phyloP scores from a whole-genome alignment of 2,329 filamentous ascomycete species.

The Bimuria novae-zelandiae region DNA sequence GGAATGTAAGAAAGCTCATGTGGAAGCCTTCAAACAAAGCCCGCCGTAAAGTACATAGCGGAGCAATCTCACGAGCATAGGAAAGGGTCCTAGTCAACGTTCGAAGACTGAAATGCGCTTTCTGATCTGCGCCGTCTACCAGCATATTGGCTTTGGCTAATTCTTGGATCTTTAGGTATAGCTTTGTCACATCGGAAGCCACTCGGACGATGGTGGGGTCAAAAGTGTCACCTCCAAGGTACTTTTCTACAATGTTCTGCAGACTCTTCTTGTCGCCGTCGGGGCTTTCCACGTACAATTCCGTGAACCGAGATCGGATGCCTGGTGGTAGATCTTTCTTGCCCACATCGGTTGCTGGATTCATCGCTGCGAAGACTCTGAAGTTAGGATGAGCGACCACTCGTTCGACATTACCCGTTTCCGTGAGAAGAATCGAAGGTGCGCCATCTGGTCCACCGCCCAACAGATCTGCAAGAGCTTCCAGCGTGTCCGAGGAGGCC shows the following conservation, averaged over 20 bases:
- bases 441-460: conserved; percentile 70
- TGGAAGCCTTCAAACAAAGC: conserved; percentile 94
- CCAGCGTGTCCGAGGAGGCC: conserved; percentile 90
- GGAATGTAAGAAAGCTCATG: conserved; percentile 94
- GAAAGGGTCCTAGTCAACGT: conserved; percentile 88
- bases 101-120: conserved; percentile 94
- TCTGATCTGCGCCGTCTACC: conserved; percentile 93
- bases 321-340: conserved; percentile 92
- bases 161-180: conserved; percentile 87
- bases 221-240: conserved; percentile 71
- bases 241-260: conserved; percentile 84
- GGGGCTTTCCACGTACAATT: conserved; percentile 90
- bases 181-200: conserved; percentile 77
- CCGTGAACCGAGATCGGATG: conserved; percentile 89
- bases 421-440: conserved; percentile 86
- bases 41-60: conserved; percentile 81
- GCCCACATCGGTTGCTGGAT: conserved; percentile 94
- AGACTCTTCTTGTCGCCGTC: conserved; percentile 87
- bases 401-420: conserved; percentile 90
- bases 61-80: conserved; percentile 83
- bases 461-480: conserved; percentile 89
- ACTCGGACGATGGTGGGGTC: conserved; percentile 71
- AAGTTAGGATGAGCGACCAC: conserved; percentile 91
- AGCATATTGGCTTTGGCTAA: conserved; percentile 80
- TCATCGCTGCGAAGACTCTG: conserved; percentile 98